Conservation (phyloP, 192 early-diverging fungal genomes). For the Entomortierella chlamydospora region DNA sequence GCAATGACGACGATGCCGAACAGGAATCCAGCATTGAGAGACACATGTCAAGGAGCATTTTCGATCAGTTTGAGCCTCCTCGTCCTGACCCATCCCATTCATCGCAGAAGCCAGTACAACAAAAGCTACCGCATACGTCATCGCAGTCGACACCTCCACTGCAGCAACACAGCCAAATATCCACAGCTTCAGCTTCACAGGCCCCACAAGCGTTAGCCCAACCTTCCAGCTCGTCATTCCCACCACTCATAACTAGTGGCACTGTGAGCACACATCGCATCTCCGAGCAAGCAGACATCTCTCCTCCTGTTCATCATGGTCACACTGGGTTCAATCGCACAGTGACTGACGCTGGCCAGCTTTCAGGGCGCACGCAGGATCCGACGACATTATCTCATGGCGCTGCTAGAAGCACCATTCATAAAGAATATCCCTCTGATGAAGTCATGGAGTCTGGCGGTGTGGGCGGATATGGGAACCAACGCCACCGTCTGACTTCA, state of each 20-base stretch:
- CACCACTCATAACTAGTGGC: background rate
- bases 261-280: background rate
- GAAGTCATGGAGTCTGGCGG: conserved; percentile 54
- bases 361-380: conserved; percentile 15
- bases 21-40: background rate
- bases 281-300: conserved; percentile 1
- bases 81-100: background rate
- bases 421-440: conserved; percentile 35
- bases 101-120: background rate
- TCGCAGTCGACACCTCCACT: background rate
- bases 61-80: conserved; percentile 21
- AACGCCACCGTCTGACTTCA: conserved; percentile 35
- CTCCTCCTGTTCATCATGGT: background rate
- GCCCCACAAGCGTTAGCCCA: background rate
- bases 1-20: conserved; percentile 26
- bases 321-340: conserved; percentile 3
- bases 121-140: background rate
- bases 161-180: background rate
- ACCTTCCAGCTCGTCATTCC: background rate
- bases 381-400: background rate
- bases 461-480: conserved; percentile 16
- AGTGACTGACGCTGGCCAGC: background rate
- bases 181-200: background rate
- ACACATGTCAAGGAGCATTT: conserved; percentile 20
- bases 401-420: background rate